These are phyloP conservation scores for Pneumocystis jirovecii DNA, from an alignment of 1,139 yeast genomes.

Conservation along the genomic window DNA sequence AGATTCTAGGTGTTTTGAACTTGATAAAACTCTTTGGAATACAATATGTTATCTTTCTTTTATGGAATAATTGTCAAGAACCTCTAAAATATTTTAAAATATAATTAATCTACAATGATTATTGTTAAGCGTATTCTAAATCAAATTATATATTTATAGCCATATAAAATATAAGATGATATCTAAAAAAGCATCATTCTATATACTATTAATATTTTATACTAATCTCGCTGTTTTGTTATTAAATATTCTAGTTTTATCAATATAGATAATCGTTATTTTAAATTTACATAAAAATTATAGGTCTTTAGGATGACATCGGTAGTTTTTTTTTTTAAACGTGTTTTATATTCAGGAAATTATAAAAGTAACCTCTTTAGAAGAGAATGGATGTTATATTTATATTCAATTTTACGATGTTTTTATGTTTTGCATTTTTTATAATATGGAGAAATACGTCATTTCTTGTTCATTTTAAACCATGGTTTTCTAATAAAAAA, in stretches of 20 bases:
- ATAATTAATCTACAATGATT: not conserved
- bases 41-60: not conserved
- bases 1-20: not conserved
- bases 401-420: not conserved
- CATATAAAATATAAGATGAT: not conserved
- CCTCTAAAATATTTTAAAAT: not conserved
- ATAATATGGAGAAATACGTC: not conserved
- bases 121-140: not conserved
- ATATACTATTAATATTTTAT: not conserved
- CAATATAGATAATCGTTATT: not conserved
- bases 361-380: not conserved
- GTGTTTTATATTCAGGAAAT: not conserved
- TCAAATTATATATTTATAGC: not conserved
- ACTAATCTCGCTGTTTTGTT: not conserved
- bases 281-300: not conserved
- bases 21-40: not conserved
- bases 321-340: not conserved
- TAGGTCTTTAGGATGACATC: not conserved
- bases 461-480: not conserved
- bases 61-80: not conserved
- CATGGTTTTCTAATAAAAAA: conserved; percentile 8
- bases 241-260: not conserved
- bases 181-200: not conserved
- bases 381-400: not conserved
- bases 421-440: not conserved